Percentiles rank a stretch among this genome's conserved stretches.
phyloP scores from a whole-genome alignment of 1,139 yeast genomes.

The Yamadazyma trypodendri region DNA sequence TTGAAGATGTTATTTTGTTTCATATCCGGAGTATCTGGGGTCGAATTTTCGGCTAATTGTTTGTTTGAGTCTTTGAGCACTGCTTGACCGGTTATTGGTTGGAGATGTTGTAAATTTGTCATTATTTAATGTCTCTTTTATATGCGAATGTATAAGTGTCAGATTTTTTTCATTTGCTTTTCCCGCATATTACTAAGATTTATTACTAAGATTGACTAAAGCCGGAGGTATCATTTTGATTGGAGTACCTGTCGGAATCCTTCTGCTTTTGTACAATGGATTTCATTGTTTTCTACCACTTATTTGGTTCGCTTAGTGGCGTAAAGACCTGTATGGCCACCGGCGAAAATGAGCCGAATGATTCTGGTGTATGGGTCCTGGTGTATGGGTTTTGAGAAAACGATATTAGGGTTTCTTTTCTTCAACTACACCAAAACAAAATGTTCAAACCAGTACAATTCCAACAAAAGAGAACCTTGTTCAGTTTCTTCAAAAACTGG shows the following conservation, averaged over 20 bases:
- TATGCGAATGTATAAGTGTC: not conserved
- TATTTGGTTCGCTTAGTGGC: no score
- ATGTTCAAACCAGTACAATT: slow-evolving; percentile 4
- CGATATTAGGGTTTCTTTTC: not conserved
- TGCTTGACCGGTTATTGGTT: not conserved
- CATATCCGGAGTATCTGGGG: slow-evolving; percentile 1
- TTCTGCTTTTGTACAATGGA: no score
- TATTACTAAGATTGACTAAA: slow-evolving; percentile 1
- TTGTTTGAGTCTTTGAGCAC: not conserved
- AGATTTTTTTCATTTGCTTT: not conserved
- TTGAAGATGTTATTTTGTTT: slow-evolving; percentile 12
- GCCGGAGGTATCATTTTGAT: not conserved
- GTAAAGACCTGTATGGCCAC: no score
- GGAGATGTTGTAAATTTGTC: not conserved
- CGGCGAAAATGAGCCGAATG: not conserved
- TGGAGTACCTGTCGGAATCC: no score
- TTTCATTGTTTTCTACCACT: no score
- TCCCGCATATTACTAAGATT: not conserved
- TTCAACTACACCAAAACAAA: not conserved
- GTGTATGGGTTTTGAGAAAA: not conserved
- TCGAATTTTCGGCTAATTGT: no score
- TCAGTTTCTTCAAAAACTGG: slow-evolving; percentile 12
- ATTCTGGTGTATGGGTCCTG: not conserved
- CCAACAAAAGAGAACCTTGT: slow-evolving; percentile 9
- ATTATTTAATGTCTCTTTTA: not conserved